Evolutionary conservation across 305 asterid genomes (phyloP), one percentile per base, ranked within the genome.

Genomic region (Fraxinus albicans): DNA sequence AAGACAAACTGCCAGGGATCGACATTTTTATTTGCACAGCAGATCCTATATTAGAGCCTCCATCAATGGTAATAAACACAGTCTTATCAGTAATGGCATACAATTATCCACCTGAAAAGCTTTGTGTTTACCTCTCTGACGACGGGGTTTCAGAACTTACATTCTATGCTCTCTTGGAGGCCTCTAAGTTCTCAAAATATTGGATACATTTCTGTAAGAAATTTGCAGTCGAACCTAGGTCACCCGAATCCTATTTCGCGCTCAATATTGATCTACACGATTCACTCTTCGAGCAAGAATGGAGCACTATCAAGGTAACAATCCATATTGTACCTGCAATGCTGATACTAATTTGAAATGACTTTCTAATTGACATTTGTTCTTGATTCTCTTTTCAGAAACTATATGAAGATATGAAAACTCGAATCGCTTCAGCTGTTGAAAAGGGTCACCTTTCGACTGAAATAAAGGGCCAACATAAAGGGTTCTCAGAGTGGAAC

Each of bases 141-240:
- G 99, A 95, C 84, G 99, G 96, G 0, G 91, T 91, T 15, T 95
- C 97, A 0, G 87, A 90, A 44, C 79, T 93, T 2, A 94, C 95
- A 0, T 93, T 93, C 85, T 93, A 93, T 73, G 98, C 97, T 34
- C 97, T 95, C 6, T 27, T 92, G 21, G 97, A 95, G 84, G 93
- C 95, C 13, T 89, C 95, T n/a, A 69, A 84, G 0, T 95, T 95
- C 13, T 78, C 92, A 4, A 91, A 36, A 80, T 5, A 76, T 8
- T 95, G 99, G 99, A 80, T 95, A 13, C 97, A 98, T 1, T 94
- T 92, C 74, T 86, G 96, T 80, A 92, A 92, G 86, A 89, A 88
- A 65, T 89, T 87, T 87, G 86, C 90, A 35, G 91, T 94, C 8
- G 96, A 92, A 77, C 97, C 94, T 0, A 82, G 92, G 83, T 86